Evolutionary conservation across 148 eudicot species (phyloP), one percentile per base, ranked within the genome.

Genomic region (Euryodendron excelsum): DNA sequence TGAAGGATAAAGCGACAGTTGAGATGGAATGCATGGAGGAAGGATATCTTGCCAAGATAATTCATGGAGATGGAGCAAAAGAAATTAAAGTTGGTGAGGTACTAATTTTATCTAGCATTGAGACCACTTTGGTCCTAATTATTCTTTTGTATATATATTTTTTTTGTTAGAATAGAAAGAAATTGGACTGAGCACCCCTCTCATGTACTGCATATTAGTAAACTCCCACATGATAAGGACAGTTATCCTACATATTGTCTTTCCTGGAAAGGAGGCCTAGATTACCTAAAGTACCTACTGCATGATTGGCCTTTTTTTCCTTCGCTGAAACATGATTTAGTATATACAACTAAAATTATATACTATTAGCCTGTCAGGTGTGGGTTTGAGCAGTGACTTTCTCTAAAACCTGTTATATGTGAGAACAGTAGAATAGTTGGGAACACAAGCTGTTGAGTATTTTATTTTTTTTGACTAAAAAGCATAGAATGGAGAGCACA

Each of bases 21-120:
- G 99, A 96, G 83, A 90, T 96, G 99, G 99, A 96, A 81, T 89
- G 92, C 87, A 93, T 96, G 99, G 98, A 96, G 87, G 98, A 96
- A 61, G 99, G 99, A 50, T 96, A 86, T 84, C 85, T 93, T 47
- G 99, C 99, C 82, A 93, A 96, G 89, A 96, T 96, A 64, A 44
- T 93, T 77, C 88, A 72, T 31, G 98, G 87, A 58, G 98, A 92
- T 66, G 97, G 97, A 55, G 72, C 90, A 58, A 93, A 91, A 86
- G 94, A 91, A 77, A 89, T 95, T 77, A 67, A 93, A 95, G 97
- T 93, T 89, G 96, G 94, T 20, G 96, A 91, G 96, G 96, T 93
- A 90, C 67, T 77, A 73, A 50, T 41, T 59, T 20, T 27, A 1
- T 74, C 37, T 31, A 12, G 55, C 60, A 53, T 27, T 39, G 39